These are phyloP conservation scores for Suhomyces sp. DNA, from an alignment of 805 yeast species.

Conservation along the genomic window DNA sequence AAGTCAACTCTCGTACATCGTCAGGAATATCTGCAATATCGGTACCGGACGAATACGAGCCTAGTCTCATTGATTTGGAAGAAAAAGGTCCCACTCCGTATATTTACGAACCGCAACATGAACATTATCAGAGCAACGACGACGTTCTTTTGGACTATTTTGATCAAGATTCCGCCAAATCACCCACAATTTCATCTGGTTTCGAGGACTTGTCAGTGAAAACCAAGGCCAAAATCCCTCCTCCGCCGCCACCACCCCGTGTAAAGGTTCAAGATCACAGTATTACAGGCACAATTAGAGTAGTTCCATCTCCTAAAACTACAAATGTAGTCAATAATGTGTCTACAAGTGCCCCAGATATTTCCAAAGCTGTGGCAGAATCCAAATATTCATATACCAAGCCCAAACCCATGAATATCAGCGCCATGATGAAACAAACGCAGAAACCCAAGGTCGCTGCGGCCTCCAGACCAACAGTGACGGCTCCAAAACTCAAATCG, in stretches of 20 bases:
- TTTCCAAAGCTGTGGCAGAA: background rate
- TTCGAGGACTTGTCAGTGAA: slow-evolving; percentile 24
- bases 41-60: slow-evolving; percentile 18
- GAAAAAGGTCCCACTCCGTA: slow-evolving; percentile 39
- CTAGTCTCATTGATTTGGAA: slow-evolving; percentile 73
- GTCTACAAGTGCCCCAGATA: background rate
- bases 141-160: slow-evolving; percentile 7
- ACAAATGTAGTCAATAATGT: background rate
- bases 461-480: slow-evolving; percentile 1
- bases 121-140: slow-evolving; percentile 3
- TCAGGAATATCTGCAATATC: slow-evolving; percentile 6
- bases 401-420: slow-evolving; percentile 39
- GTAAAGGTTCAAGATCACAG: background rate
- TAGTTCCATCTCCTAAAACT: background rate
- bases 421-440: slow-evolving; percentile 28
- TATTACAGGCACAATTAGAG: background rate
- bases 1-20: slow-evolving; percentile 4
- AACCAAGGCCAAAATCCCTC: slow-evolving; percentile 3
- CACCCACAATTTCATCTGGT: slow-evolving; percentile 10
- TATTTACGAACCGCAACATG: background rate
- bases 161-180: slow-evolving; percentile 1
- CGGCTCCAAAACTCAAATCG: slow-evolving; percentile 3
- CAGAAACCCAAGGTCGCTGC: background rate
- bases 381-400: slow-evolving; percentile 30
- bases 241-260: slow-evolving; percentile 16